Evolutionary conservation across 768 basidiomycete species (phyloP).

Genomic region (Leucocoprinus sp.): DNA sequence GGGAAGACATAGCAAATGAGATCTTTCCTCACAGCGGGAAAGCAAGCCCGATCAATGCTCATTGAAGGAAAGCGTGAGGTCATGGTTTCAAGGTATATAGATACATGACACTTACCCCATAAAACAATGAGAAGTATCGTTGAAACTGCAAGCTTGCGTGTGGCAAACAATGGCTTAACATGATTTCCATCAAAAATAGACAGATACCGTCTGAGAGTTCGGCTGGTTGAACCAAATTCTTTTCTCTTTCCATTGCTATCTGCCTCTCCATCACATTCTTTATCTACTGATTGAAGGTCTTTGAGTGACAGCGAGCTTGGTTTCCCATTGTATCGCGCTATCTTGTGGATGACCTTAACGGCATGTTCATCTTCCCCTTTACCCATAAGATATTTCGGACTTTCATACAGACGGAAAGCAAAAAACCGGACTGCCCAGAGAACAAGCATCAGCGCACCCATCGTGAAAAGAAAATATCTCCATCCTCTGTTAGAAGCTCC

Average conservation of each 20-base stretch:
- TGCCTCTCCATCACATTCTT: not conserved
- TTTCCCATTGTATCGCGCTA: constrained; percentile 56
- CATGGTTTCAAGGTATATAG: not conserved
- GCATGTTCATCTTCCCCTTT: constrained; percentile 58
- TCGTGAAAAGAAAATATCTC: constrained; percentile 66
- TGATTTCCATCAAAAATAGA: constrained; percentile 28
- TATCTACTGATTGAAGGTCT: constrained; percentile 26
- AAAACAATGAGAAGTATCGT: constrained; percentile 55
- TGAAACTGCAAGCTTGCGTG: constrained; percentile 54
- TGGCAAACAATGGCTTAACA: constrained; percentile 55
- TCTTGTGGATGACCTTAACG: constrained; percentile 49
- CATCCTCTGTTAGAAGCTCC: constrained; percentile 57
- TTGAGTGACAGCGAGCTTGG: constrained; percentile 39
- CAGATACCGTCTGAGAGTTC: constrained; percentile 26
- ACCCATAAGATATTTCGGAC: constrained; percentile 70
- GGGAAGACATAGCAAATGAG: not conserved
- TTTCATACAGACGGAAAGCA: constrained; percentile 61
- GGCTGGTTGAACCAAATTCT: not conserved
- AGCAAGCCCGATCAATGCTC: constrained; percentile 70
- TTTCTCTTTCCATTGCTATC: constrained; percentile 10
- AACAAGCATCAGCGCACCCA: constrained; percentile 64
- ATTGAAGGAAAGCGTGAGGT: not conserved
- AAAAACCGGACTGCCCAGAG: constrained; percentile 44
- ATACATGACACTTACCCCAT: constrained; percentile 26
- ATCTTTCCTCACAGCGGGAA: constrained; percentile 39